Percentiles rank a stretch among this genome's conserved stretches.
Conservation (phyloP, 2,329 filamentous ascomycete species). For the Cladorrhinum sp. region DNA sequence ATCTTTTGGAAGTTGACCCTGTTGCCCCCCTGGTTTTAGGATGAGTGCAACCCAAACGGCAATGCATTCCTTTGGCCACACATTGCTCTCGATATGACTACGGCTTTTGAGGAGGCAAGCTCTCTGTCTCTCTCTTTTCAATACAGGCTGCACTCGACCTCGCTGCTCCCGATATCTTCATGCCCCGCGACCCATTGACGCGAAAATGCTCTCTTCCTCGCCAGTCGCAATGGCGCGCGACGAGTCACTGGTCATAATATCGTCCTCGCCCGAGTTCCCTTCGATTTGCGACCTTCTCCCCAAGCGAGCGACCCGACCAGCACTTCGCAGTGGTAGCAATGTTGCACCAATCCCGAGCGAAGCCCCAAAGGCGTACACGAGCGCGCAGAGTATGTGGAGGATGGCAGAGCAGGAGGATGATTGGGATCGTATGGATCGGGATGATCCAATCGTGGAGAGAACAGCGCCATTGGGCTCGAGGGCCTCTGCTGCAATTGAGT, state of each 20-base stretch:
- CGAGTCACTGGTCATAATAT: slow-evolving; percentile 34
- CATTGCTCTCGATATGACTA: not conserved
- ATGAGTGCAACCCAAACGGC: not conserved
- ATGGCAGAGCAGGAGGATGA: slow-evolving; percentile 30
- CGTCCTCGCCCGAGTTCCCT: slow-evolving; percentile 56
- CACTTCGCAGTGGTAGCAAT: slow-evolving; percentile 38
- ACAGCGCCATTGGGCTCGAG: not conserved
- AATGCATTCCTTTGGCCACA: not conserved
- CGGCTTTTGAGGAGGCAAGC: not conserved
- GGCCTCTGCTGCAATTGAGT: not conserved
- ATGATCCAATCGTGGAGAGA: not conserved
- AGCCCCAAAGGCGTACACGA: slow-evolving; percentile 40
- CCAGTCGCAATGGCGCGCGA: slow-evolving; percentile 19
- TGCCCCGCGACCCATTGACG: slow-evolving; percentile 26
- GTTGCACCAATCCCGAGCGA: slow-evolving; percentile 37
- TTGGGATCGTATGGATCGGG: slow-evolving; percentile 8
- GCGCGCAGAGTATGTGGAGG: slow-evolving; percentile 39
- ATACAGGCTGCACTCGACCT: not conserved
- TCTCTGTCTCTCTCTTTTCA: slow-evolving; percentile 8
- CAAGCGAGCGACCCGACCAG: slow-evolving; percentile 34
- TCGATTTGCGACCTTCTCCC: slow-evolving; percentile 48
- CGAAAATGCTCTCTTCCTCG: slow-evolving; percentile 32
- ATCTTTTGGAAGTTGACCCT: not conserved
- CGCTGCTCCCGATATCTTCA: slow-evolving; percentile 33
- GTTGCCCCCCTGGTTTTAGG: not conserved